Evolutionary conservation across 495 filamentous ascomycete genomes (phyloP).

Genomic region (Oidiodendron maius): DNA sequence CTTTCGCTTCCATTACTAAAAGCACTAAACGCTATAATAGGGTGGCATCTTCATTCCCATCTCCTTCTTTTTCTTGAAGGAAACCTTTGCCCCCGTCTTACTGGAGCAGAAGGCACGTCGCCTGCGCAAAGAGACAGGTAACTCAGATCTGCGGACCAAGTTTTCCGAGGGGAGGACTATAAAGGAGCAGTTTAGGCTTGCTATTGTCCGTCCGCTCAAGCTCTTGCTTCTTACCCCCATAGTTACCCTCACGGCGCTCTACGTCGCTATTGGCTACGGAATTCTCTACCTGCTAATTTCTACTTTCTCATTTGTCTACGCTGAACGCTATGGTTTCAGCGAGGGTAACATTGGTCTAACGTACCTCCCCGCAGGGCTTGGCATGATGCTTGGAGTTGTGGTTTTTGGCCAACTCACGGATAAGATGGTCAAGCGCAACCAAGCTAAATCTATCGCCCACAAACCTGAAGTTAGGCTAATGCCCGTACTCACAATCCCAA

Average conservation of each 20-base stretch:
- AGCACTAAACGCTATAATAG: constrained; percentile 84
- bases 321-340: constrained; percentile 58
- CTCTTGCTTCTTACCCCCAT: not conserved
- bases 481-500: constrained; percentile 53
- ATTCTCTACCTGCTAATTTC: constrained; percentile 38
- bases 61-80: constrained; percentile 46
- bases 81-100: constrained; percentile 46
- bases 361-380: not conserved
- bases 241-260: constrained; percentile 53
- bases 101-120: constrained; percentile 47
- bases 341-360: constrained; percentile 40
- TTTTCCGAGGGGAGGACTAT: not conserved
- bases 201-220: not conserved
- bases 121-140: constrained; percentile 67
- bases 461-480: constrained; percentile 66
- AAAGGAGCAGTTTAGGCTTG: not conserved
- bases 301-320: constrained; percentile 51
- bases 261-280: constrained; percentile 52
- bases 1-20: constrained; percentile 48
- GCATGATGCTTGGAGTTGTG: constrained; percentile 45
- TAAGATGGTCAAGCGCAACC: constrained; percentile 56
- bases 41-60: constrained; percentile 62
- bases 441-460: constrained; percentile 47
- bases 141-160: constrained; percentile 36
- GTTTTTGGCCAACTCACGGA: constrained; percentile 63